Conservation (phyloP, 441 rosid genomes). For the Geranium incanum region DNA sequence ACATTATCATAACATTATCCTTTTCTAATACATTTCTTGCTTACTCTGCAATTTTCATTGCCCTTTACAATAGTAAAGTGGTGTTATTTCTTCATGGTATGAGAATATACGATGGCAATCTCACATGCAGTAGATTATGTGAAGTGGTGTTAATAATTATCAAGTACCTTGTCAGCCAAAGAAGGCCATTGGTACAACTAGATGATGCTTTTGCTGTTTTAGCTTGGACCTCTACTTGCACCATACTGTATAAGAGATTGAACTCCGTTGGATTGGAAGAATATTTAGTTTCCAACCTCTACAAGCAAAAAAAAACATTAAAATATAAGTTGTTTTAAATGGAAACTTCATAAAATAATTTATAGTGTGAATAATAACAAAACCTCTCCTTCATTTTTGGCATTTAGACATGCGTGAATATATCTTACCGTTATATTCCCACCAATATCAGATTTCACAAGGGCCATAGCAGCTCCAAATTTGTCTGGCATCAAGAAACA, state of each 20-base stretch:
- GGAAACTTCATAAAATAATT: not conserved
- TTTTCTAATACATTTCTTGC: not conserved
- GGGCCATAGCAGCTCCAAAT: constrained; percentile 83
- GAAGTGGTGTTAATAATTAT: not conserved
- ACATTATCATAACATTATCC: not conserved
- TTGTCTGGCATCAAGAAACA: constrained; percentile 46
- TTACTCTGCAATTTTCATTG: not conserved
- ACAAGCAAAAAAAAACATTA: constrained; percentile 15
- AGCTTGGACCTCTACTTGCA: constrained; percentile 65
- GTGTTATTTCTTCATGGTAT: not conserved
- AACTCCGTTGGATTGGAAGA: constrained; percentile 48
- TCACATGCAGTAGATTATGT: not conserved
- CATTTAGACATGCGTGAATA: not conserved
- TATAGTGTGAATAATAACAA: not conserved
- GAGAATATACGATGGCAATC: not conserved
- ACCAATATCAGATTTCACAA: constrained; percentile 79
- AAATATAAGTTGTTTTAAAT: not conserved
- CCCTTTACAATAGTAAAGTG: not conserved
- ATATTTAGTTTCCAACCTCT: constrained; percentile 83
- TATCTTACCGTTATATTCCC: constrained; percentile 67
- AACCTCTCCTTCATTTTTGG: not conserved
- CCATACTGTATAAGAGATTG: constrained; percentile 59
- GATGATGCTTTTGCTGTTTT: constrained; percentile 73
- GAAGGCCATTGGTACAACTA: constrained; percentile 88
- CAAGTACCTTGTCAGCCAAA: constrained; percentile 80